A percentile compares a stretch with the other conserved stretches of the same genome.
phyloP scores from a whole-genome alignment of 768 basidiomycete genomes.

The Thelephora ganbajun region DNA sequence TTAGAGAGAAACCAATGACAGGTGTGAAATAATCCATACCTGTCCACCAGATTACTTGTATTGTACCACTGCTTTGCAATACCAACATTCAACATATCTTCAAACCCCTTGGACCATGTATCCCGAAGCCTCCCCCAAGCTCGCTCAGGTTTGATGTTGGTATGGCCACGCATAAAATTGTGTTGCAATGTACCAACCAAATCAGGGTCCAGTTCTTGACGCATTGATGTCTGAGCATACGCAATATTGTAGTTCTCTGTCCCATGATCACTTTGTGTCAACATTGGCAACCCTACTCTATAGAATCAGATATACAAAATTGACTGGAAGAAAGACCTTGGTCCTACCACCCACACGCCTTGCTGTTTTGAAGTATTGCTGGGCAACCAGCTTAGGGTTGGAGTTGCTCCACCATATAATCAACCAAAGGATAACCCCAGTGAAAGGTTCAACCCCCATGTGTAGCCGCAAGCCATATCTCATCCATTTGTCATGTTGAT shows the following conservation, averaged over 20 bases:
- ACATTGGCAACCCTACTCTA: too few relatives aligned
- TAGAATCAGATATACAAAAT: too few relatives aligned
- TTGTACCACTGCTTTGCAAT: background rate
- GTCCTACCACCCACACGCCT: background rate
- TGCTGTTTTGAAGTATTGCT: conserved; percentile 5
- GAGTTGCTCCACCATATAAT: conserved; percentile 12
- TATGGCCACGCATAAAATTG: background rate
- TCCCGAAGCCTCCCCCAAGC: background rate
- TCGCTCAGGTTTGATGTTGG: background rate
- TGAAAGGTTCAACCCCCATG: conserved; percentile 5
- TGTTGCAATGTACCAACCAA: background rate
- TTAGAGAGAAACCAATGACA: too few relatives aligned
- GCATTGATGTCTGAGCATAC: conserved; percentile 26
- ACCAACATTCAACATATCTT: background rate
- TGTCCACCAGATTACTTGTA: background rate
- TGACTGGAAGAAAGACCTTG: too few relatives aligned
- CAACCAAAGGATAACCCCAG: conserved; percentile 8
- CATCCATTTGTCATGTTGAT: conserved; percentile 14
- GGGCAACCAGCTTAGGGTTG: conserved; percentile 6
- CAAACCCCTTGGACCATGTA: background rate
- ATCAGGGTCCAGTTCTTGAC: conserved; percentile 25
- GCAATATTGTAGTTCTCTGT: conserved; percentile 30
- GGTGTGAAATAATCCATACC: background rate
- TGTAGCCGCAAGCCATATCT: conserved; percentile 9
- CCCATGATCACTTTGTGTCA: conserved; percentile 31